Base-by-base conservation (phyloP, 331 rosid species). In the Cydonia oblonga region DNA sequence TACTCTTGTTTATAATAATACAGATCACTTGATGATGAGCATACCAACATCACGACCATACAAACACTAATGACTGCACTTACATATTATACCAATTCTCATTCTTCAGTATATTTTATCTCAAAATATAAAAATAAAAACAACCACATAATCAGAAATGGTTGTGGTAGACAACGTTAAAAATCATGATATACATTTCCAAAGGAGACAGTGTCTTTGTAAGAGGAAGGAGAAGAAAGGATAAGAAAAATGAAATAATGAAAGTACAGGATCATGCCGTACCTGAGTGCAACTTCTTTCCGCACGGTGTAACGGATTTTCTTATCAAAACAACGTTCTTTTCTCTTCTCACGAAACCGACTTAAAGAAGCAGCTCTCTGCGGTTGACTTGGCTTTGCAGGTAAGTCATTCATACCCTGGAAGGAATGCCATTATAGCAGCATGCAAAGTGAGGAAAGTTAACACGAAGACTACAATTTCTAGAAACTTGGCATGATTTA, bases 231-330 rank as follows among this genome's bases (percentile, higher is more conserved):
- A 57, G 3, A 57, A n/a, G n/a, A n/a, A n/a, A n/a, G n/a, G n/a
- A n/a, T n/a, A n/a, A n/a, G n/a, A n/a, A n/a, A n/a, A n/a, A n/a
- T n/a, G n/a, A n/a, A n/a, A n/a, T n/a, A n/a, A n/a, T n/a, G n/a
- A n/a, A n/a, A n/a, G n/a, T n/a, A n/a, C n/a, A n/a, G n/a, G n/a
- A n/a, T n/a, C n/a, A n/a, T n/a, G 23, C 15, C 59, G 7, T 61
- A 85, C 89, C 89, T 82, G 26, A 85, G 78, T 2, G 89, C 89
- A 76, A 85, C 89, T 85, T 85, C 89, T 71, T 85, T 81, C 26
- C 89, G 84, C 63, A 85, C 89, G 16, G 32, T 78, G 79, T 85
- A 85, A 56, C 89, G 89, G n/a, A 85, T 85, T 64, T 85, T 85
- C 72, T 85, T 85, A 69, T 82, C 89, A 64, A 81, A 85, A 67